Base-by-base conservation (phyloP, 2,329 filamentous ascomycete species). In the Onygenales sp. region DNA sequence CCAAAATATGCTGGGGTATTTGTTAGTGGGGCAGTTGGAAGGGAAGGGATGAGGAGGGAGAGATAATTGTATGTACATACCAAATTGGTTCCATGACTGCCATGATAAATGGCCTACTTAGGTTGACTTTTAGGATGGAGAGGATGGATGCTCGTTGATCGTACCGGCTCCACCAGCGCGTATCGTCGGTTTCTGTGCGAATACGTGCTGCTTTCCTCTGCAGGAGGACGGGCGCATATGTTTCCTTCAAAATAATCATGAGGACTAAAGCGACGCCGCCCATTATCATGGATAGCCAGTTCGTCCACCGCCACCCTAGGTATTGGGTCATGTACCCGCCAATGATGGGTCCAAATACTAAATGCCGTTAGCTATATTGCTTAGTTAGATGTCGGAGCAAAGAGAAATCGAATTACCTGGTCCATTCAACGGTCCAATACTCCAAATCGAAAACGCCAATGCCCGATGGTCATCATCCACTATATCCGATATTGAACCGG, bases 241-340 rank as follows among this genome's bases (percentile, higher is more conserved):
- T 92, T 70, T 95, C 89, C 57, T 80, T 80, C 47, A 87, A 75
- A 1, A 79, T 74, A 2, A 75, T 64, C 60, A 89, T 78, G 58
- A 84, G 70, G 17, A 78, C 57, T 54, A 84, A 79, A 0, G 81
- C 82, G 0, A 78, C 75, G 0, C 80, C 87, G 0, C 80, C 79
- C 8, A 89, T 76, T 50, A 94, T 91, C 62, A 92, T 71, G 7
- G 85, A 80, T 17, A 93, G 77, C 86, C 88, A 95, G 63, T 87
- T 87, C 39, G 85, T 85, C 89, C 89, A 95, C 33, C 90, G 75
- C 91, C 91, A 96, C 9, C 89, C 89, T 2, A 93, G 74, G 58
- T 74, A 74, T 54, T 75, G 65, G 4, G 75, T 88, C 1, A 87
- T 81, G 60, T 95, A 94, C 0, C 90, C 90, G 21, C 90, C 90